Conservation (phyloP, 257 asterid genomes). For the Primulina eburnea region DNA sequence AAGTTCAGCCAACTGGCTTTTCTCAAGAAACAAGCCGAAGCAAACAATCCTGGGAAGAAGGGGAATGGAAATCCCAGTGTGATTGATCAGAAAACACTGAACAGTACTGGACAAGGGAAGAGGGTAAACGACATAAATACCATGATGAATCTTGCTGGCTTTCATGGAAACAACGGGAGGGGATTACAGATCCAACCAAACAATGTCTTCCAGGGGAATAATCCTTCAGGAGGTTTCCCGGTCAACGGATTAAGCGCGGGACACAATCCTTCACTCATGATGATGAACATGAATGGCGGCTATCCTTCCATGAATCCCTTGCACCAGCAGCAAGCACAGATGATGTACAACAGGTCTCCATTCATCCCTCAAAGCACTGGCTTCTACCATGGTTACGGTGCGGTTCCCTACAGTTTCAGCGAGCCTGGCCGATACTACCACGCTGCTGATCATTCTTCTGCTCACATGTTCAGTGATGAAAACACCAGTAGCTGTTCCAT, state of each 20-base stretch:
- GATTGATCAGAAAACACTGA: conserved; percentile 40
- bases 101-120: conserved; percentile 28
- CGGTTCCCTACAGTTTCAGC: conserved; percentile 27
- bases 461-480: conserved; percentile 60
- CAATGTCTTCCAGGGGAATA: conserved; percentile 25
- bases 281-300: conserved; percentile 41
- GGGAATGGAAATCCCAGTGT: conserved; percentile 28
- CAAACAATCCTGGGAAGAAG: conserved; percentile 29
- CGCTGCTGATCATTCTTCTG: conserved; percentile 27
- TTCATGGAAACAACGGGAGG: conserved; percentile 38
- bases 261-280: conserved; percentile 32
- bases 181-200: conserved; percentile 28
- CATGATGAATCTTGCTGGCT: conserved; percentile 73
- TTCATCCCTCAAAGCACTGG: conserved; percentile 50
- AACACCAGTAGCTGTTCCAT: conserved; percentile 59
- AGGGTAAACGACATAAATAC: conserved; percentile 42
- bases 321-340: conserved; percentile 57
- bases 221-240: conserved; percentile 27
- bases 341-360: conserved; percentile 68
- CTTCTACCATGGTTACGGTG: conserved; percentile 43
- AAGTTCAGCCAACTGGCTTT: conserved; percentile 42
- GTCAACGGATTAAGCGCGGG: conserved; percentile 26
- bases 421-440: conserved; percentile 21
- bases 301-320: conserved; percentile 25
- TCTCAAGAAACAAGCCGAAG: conserved; percentile 44